Base-by-base conservation (phyloP, 495 filamentous ascomycete species). In the Penicillium atrosanguineum region DNA sequence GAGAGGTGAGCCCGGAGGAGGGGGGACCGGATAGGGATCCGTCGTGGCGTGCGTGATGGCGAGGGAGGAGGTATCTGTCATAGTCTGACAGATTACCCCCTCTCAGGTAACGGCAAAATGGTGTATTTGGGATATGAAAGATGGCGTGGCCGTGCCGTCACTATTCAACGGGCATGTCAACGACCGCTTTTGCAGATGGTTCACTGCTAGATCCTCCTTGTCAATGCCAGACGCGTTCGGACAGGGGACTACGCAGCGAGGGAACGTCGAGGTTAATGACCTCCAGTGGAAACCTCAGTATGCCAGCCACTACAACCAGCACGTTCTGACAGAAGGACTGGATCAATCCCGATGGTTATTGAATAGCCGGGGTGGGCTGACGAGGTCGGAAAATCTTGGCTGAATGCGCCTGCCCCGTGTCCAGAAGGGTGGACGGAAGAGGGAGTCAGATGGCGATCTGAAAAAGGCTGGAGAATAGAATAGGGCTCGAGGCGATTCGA, bases 1-100 rank as follows among this genome's bases (percentile, higher is more conserved):
- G 60, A 71, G 69, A 57, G 79, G 75, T 40, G 77, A 76, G 55
- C 75, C 72, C 51, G 76, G 76, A 72, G 73, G 63, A 60, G 65
- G 77, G 79, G 73, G 71, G 83, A 84, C 74, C 78, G 82, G 76
- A 79, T 79, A 79, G 76, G 87, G 79, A 71, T 80, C 74, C 72
- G 74, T 75, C 64, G 81, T 79, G 76, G 80, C 78, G 75, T 82
- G 79, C 75, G 81, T 81, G 72, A 71, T 79, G 69, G 79, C 70
- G 67, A 82, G 74, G 62, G 76, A 74, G 70, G 80, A 80, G 76
- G 77, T 76, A 78, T 95, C 91, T 85, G 91, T 96, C 91, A 96
- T 96, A 91, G 86, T 96, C 88, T 82, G 85, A 79, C 79, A 79
- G 74, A 72, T 79, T 75, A 74, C 75, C 79, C 76, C 76, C 81